Base-by-base conservation (phyloP, 2,329 filamentous ascomycete species). In the Diaporthe ilicicola region DNA sequence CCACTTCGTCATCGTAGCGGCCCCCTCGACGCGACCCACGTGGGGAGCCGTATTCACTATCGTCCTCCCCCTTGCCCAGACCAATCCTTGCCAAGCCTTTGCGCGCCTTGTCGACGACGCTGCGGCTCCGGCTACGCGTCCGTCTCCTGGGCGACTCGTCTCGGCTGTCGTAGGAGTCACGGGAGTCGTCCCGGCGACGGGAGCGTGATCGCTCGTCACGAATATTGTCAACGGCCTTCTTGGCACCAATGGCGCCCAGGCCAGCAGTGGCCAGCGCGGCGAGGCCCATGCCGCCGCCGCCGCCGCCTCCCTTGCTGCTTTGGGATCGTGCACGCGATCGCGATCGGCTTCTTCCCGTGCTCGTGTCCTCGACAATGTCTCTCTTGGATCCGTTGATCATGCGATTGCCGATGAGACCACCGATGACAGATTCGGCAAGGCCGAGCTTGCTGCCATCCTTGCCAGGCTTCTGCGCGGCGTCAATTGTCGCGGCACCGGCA, bases 361-460 rank as follows among this genome's bases (percentile, higher is more conserved):
- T 81, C 72, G 82, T 83, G 80, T 88, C 91, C 83, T 86, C 89
- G 77, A 86, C 90, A 79, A 90, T 92, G 78, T 88, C 89, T 80
- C 85, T 89, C 82, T 86, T 88, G 59, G 92, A 90, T 24, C 95
- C 95, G 78, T 97, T 95, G 79, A 97, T 89, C 73, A 97, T 84
- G 68, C 93, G 92, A 82, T 94, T 97, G 54, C 94, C 93, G 39
- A 95, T 90, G 55, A 98, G 88, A 81, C 95, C 95, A 77, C 94
- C 95, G 72, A 98, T 89, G 69, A 97, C 94, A 46, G 95, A 93
- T 80, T 97, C 94, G 50, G 94, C 86, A 69, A 97, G 87, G 76
- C 96, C 93, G 59, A 94, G 90, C 82, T 94, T 97, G 83, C 92
- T 93, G 79, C 94, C 91, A 79, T 93, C 91, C 76, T 92, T 90